A percentile compares a stretch with the other conserved stretches of the same genome.
Conservation (phyloP, 371 early-diverging fungal species). For the Mucor circinelloides region DNA sequence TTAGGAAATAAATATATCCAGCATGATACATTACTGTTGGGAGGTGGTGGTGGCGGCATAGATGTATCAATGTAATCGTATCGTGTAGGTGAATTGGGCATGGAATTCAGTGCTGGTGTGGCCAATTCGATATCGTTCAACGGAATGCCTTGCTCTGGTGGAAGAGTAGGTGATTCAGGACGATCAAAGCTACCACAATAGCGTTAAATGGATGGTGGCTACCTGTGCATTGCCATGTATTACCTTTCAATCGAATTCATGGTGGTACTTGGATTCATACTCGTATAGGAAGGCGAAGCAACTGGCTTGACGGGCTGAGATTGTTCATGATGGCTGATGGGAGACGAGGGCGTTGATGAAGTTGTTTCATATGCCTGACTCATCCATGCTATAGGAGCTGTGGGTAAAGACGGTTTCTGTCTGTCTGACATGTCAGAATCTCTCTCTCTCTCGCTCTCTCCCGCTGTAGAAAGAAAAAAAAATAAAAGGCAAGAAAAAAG, state of each 20-base stretch:
- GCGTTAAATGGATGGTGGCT: not conserved
- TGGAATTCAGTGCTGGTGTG: not conserved
- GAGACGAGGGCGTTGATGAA: not conserved
- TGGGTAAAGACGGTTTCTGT: constrained; percentile 14
- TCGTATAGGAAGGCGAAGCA: not conserved
- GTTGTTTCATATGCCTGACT: constrained; percentile 21
- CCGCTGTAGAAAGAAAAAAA: not conserved
- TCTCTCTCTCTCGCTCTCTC: too few relatives aligned
- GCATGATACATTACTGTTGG: not conserved
- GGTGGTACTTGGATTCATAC: constrained; percentile 3
- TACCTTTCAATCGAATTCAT: constrained; percentile 15
- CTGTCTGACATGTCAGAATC: constrained; percentile 9
- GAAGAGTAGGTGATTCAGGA: constrained; percentile 46
- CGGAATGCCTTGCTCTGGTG: constrained; percentile 23
- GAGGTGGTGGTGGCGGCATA: constrained; percentile 3
- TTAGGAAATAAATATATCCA: not conserved
- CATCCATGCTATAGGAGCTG: constrained; percentile 27
- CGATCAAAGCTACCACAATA: constrained; percentile 12
- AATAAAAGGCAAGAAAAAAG: not conserved
- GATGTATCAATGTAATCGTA: constrained; percentile 4
- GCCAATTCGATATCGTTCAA: not conserved
- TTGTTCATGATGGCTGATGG: not conserved
- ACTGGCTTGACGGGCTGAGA: not conserved
- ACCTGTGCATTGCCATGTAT: not conserved
- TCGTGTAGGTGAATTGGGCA: not conserved